Evolutionary conservation across 495 filamentous ascomycete species (phyloP).

Genomic region (Penicillium bialowiezense): DNA sequence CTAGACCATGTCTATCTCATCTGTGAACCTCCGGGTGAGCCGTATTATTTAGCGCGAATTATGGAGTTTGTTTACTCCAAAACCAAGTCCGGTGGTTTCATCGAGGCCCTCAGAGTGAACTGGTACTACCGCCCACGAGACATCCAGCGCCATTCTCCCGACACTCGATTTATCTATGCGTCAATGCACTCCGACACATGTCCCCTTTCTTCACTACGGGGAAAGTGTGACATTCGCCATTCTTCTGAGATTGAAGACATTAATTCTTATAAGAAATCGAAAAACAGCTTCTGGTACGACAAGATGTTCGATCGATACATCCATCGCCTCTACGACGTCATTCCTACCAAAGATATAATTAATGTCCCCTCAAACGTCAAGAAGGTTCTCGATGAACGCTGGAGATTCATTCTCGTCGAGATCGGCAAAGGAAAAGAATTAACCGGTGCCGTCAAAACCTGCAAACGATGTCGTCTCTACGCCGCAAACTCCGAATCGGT

Average conservation of each 20-base stretch:
- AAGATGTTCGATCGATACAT: constrained; percentile 98
- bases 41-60: constrained; percentile 94
- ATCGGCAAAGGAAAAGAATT: constrained; percentile 88
- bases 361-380: constrained; percentile 95
- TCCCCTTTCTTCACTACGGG: constrained; percentile 85
- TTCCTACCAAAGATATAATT: constrained; percentile 87
- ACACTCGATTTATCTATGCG: constrained; percentile 85
- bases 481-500: constrained; percentile 96
- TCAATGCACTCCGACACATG: constrained; percentile 99
- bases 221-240: constrained; percentile 87
- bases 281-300: constrained; percentile 93
- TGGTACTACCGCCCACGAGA: constrained; percentile 98
- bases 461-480: constrained; percentile 85
- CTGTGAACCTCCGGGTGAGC: constrained; percentile 95
- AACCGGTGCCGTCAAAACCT: constrained; percentile 93
- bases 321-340: constrained; percentile 94
- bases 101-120: constrained; percentile 89
- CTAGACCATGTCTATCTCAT: constrained; percentile 95
- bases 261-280: constrained; percentile 75
- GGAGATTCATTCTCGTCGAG: constrained; percentile 93
- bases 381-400: constrained; percentile 89
- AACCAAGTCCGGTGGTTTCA: constrained; percentile 65
- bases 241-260: constrained; percentile 79
- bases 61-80: constrained; percentile 93
- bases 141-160: constrained; percentile 84